Conservation (phyloP, 2,329 filamentous ascomycete genomes). For the Phaeophleospora eucalypticola region DNA sequence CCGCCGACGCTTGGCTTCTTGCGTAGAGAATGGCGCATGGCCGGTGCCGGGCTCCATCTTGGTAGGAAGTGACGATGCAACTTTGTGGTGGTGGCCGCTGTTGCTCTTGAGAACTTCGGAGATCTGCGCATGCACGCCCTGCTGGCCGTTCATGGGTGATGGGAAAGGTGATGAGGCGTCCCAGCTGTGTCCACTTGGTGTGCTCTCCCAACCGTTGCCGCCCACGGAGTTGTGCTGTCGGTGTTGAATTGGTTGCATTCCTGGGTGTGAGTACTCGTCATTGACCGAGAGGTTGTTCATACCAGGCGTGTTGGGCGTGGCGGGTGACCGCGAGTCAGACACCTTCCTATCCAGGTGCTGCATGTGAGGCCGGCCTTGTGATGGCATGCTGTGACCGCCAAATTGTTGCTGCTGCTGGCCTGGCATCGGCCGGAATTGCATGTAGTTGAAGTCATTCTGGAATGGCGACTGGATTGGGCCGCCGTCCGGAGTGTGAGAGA, state of each 20-base stretch:
- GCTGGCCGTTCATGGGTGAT: conserved; percentile 66
- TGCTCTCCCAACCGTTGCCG: conserved; percentile 90
- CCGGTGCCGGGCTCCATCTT: conserved; percentile 64
- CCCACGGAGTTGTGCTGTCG: conserved; percentile 47
- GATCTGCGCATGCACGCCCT: conserved; percentile 65
- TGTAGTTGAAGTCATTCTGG: conserved; percentile 68
- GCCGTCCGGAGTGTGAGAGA: conserved; percentile 86
- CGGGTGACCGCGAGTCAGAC: conserved; percentile 71
- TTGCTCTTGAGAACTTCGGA: conserved; percentile 85
- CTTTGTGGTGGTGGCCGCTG: conserved; percentile 51
- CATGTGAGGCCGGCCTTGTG: conserved; percentile 33
- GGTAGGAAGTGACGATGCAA: conserved; percentile 67
- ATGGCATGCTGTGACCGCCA: conserved; percentile 34
- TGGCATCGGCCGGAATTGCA: conserved; percentile 68
- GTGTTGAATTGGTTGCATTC: conserved; percentile 44
- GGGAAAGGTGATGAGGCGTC: conserved; percentile 80
- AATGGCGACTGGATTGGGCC: conserved; percentile 91
- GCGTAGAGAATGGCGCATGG: conserved; percentile 60
- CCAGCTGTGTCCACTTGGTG: conserved; percentile 72
- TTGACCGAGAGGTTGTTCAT: conserved; percentile 69
- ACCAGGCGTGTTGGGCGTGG: conserved; percentile 81
- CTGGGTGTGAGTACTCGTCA: conserved; percentile 44
- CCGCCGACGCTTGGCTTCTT: conserved; percentile 89
- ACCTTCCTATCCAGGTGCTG: conserved; percentile 54
- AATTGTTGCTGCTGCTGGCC: conserved; percentile 45